These are phyloP conservation scores for Suillus bovinus DNA, from an alignment of 768 basidiomycete genomes.

Conservation along the genomic window DNA sequence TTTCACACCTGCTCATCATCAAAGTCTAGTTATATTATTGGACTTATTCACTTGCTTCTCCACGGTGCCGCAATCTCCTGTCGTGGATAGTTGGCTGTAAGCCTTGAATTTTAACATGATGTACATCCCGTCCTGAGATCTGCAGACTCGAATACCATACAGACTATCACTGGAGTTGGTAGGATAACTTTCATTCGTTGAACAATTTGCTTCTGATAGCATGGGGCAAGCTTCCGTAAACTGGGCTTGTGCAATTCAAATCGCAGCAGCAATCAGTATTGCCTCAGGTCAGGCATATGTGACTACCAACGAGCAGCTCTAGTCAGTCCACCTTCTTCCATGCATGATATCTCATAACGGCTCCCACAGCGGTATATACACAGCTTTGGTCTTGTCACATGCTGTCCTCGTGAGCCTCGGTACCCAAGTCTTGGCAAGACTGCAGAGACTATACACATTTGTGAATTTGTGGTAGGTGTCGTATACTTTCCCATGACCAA, in stretches of 20 bases:
- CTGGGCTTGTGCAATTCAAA: slow-evolving; percentile 2
- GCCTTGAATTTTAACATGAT: slow-evolving; percentile 15
- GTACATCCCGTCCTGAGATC: not conserved
- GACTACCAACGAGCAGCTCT: slow-evolving; percentile 46
- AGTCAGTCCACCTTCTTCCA: slow-evolving; percentile 41
- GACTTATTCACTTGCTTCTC: slow-evolving; percentile 2
- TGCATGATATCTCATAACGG: slow-evolving; percentile 38
- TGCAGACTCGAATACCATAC: slow-evolving; percentile 2
- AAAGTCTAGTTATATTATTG: slow-evolving; percentile 1
- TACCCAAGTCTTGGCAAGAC: not conserved
- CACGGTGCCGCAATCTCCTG: not conserved
- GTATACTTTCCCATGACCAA: not conserved
- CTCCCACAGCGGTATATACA: not conserved
- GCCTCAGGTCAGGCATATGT: slow-evolving; percentile 40
- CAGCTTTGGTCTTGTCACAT: not conserved
- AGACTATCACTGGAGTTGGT: slow-evolving; percentile 42
- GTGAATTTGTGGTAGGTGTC: not conserved
- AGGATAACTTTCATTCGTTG: not conserved
- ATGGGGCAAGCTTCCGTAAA: not conserved
- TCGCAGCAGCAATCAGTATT: slow-evolving; percentile 31
- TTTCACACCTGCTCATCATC: slow-evolving; percentile 17
- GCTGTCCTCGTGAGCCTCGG: not conserved
- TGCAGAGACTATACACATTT: not conserved
- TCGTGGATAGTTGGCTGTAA: slow-evolving; percentile 45
- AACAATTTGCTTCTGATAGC: not conserved